Conservation (phyloP, 225 moss, liverwort and hornwort species). For the Straminergon stramineum region DNA sequence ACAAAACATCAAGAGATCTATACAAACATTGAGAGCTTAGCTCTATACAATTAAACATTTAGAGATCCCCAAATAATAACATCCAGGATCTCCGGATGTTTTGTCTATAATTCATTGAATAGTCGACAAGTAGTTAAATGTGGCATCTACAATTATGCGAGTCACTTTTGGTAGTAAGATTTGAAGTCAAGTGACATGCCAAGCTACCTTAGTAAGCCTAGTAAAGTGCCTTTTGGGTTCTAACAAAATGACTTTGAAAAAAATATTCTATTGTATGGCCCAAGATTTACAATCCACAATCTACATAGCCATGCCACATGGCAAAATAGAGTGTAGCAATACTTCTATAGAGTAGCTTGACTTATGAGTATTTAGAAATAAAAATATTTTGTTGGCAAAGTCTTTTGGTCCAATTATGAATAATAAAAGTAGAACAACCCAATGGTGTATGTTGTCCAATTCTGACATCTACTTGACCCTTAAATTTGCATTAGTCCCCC, state of each 20-base stretch:
- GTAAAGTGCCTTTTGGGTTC: accelerated
- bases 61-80: no score
- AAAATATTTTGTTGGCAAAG: background rate
- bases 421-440: background rate
- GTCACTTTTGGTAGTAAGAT: background rate
- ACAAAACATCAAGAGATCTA: no score
- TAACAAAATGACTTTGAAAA: background rate
- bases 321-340: background rate
- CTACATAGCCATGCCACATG: background rate
- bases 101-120: no score
- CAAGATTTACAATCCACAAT: background rate
- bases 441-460: background rate
- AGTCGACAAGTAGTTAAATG: no score
- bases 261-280: accelerated
- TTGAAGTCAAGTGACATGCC: background rate
- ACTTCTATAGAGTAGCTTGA: background rate
- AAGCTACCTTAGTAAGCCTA: background rate
- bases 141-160: background rate
- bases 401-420: accelerated
- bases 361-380: background rate
- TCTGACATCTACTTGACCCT: accelerated
- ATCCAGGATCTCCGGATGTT: no score
- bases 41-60: no score
- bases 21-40: no score
- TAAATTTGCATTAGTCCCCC: background rate